Evolutionary conservation across 371 early-diverging fungal genomes (phyloP).

Genomic region (Mortierella polycephala): DNA sequence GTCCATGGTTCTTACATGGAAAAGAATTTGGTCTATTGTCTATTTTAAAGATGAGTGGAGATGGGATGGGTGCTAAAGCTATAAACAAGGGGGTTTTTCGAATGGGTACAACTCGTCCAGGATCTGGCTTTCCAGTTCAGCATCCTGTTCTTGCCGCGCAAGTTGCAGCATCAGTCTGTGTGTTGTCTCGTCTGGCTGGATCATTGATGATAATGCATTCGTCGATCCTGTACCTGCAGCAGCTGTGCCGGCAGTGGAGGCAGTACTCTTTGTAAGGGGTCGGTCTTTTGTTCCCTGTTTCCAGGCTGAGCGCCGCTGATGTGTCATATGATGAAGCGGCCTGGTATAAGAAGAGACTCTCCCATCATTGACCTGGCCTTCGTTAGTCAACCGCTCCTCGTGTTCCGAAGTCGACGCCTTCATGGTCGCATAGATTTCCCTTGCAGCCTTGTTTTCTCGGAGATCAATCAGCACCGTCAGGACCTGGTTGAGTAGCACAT

Average conservation of each 20-base stretch:
- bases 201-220: not conserved
- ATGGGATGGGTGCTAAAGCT: no score
- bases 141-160: constrained; percentile 17
- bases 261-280: no score
- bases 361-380: not conserved
- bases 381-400: not conserved
- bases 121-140: constrained; percentile 12
- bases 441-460: constrained; percentile 32
- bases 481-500: constrained; percentile 38
- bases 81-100: not conserved
- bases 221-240: not conserved
- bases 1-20: no score
- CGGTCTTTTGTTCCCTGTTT: no score
- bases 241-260: not conserved
- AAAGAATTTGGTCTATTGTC: not conserved
- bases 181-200: constrained; percentile 18
- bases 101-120: constrained; percentile 1
- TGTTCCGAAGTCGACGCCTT: not conserved
- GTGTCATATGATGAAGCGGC: not conserved
- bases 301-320: not conserved
- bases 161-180: constrained; percentile 19
- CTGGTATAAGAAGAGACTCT: no score
- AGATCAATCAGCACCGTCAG: constrained; percentile 24
- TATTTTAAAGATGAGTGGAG: no score
- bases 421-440: constrained; percentile 29